Conservation (phyloP, 1,284 basidiomycete genomes). For the Laetiporus sulphureus region DNA sequence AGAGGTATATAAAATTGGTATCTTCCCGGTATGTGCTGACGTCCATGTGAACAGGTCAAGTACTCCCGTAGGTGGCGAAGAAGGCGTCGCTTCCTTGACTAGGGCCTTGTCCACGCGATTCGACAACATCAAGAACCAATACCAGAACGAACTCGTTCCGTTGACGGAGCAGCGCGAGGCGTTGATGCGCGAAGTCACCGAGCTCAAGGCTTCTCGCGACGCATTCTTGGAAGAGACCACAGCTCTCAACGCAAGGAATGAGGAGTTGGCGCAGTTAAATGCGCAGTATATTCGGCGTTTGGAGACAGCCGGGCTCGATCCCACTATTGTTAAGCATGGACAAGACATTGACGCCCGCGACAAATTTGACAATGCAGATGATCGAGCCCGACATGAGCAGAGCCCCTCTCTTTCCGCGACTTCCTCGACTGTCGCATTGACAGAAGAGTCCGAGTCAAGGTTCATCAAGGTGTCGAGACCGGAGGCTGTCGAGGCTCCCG, state of each 20-base stretch:
- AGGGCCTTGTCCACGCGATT: slow-evolving; percentile 82
- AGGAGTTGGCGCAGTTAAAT: slow-evolving; percentile 84
- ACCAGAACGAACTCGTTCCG: slow-evolving; percentile 81
- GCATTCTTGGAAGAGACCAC: slow-evolving; percentile 89
- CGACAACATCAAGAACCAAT: slow-evolving; percentile 84
- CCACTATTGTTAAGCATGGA: slow-evolving; percentile 17
- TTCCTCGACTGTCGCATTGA: slow-evolving; percentile 24
- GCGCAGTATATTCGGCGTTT: slow-evolving; percentile 73
- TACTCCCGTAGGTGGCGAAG: slow-evolving; percentile 27
- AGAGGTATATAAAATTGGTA: slow-evolving; percentile 43
- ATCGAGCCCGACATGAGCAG: slow-evolving; percentile 20
- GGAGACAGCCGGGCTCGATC: slow-evolving; percentile 38
- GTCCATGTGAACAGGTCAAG: slow-evolving; percentile 15
- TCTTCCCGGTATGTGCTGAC: slow-evolving; percentile 4
- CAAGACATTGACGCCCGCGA: slow-evolving; percentile 22
- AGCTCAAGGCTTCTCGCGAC: slow-evolving; percentile 83
- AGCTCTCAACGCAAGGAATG: slow-evolving; percentile 85
- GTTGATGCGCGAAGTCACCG: slow-evolving; percentile 77
- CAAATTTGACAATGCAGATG: slow-evolving; percentile 29
- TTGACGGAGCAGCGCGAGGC: slow-evolving; percentile 79
- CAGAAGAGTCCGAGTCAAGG: slow-evolving; percentile 28
- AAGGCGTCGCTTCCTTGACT: slow-evolving; percentile 46
- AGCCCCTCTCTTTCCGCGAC: slow-evolving; percentile 21
- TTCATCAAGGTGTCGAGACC: slow-evolving; percentile 26
- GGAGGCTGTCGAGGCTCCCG: slow-evolving; percentile 27